These are phyloP conservation scores for Globisporangium echinulatum DNA, from an alignment of 352 stramenopile genomes.

Conservation along the genomic window DNA sequence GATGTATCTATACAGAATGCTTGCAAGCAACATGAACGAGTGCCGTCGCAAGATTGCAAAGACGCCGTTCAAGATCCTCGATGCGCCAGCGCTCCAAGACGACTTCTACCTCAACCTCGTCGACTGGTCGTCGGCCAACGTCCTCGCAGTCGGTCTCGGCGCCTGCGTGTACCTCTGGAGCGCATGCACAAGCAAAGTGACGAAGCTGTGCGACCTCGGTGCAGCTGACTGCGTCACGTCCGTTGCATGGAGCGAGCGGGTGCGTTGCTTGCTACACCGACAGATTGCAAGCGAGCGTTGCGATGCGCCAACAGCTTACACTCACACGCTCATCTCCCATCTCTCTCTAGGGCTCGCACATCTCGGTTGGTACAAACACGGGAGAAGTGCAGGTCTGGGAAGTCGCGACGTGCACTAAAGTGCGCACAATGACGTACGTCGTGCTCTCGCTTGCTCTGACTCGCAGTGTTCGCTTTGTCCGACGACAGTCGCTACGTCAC, in stretches of 20 bases:
- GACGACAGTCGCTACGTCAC: neutral
- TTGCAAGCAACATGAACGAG: constrained; percentile 19
- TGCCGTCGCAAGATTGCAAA: constrained; percentile 83
- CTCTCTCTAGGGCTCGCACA: constrained; percentile 63
- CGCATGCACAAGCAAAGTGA: constrained; percentile 89
- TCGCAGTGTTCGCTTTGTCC: neutral
- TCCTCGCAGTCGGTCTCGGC: constrained; percentile 93
- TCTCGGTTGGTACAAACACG: constrained; percentile 92
- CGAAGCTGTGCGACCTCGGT: constrained; percentile 91
- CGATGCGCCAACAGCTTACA: neutral
- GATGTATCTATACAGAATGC: neutral
- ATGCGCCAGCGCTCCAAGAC: constrained; percentile 94
- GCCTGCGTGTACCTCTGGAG: constrained; percentile 95
- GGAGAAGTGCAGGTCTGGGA: constrained; percentile 96
- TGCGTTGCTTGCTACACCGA: constrained; percentile 16
- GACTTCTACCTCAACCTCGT: constrained; percentile 99
- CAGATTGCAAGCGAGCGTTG: no score
- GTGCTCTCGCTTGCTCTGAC: no score
- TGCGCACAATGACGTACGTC: constrained; percentile 85
- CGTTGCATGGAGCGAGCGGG: constrained; percentile 90
- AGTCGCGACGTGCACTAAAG: constrained; percentile 74
- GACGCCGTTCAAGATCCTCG: constrained; percentile 96
- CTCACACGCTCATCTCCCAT: neutral
- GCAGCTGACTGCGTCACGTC: constrained; percentile 85
- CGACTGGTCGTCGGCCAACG: constrained; percentile 94